Evolutionary conservation across 306 rosid species (phyloP).

Genomic region (Cucurbita argyrosperma): DNA sequence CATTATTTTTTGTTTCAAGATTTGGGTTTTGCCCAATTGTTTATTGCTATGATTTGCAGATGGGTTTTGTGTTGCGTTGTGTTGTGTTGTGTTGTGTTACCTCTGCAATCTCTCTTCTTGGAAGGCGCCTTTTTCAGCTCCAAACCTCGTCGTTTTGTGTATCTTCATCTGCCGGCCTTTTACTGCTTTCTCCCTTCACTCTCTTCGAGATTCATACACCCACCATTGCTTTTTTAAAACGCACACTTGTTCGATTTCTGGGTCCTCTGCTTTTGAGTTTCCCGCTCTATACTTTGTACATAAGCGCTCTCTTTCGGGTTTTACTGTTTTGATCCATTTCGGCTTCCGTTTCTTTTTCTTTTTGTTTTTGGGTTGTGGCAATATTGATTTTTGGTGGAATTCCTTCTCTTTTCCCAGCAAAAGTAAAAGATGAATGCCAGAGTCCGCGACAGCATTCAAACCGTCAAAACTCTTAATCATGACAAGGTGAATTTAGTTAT

Average conservation of each 20-base stretch:
- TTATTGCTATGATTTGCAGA: constrained; percentile 9
- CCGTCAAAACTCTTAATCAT: constrained; percentile 36
- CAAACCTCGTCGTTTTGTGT: constrained; percentile 51
- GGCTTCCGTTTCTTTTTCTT: not conserved
- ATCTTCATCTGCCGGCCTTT: constrained; percentile 29
- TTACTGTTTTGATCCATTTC: not conserved
- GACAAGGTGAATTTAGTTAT: constrained; percentile 30
- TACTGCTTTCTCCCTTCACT: constrained; percentile 34
- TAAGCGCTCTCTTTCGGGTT: constrained; percentile 12
- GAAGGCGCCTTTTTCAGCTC: constrained; percentile 31
- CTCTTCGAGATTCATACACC: constrained; percentile 32
- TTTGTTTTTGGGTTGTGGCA: constrained; percentile 9
- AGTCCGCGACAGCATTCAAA: constrained; percentile 46
- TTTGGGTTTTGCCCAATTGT: not conserved
- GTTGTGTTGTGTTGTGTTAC: constrained; percentile 4
- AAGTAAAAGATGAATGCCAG: constrained; percentile 40
- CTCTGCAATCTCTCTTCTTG: constrained; percentile 25
- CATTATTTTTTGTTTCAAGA: not conserved
- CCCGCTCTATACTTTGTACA: constrained; percentile 49
- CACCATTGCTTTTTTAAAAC: not conserved
- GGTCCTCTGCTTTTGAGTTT: constrained; percentile 32
- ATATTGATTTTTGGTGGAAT: constrained; percentile 11
- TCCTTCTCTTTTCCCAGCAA: constrained; percentile 23
- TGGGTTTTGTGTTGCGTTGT: not conserved
- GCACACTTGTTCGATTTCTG: constrained; percentile 14